Base-by-base conservation (phyloP, 2,329 filamentous ascomycete genomes). In the Blastomyces parvus region DNA sequence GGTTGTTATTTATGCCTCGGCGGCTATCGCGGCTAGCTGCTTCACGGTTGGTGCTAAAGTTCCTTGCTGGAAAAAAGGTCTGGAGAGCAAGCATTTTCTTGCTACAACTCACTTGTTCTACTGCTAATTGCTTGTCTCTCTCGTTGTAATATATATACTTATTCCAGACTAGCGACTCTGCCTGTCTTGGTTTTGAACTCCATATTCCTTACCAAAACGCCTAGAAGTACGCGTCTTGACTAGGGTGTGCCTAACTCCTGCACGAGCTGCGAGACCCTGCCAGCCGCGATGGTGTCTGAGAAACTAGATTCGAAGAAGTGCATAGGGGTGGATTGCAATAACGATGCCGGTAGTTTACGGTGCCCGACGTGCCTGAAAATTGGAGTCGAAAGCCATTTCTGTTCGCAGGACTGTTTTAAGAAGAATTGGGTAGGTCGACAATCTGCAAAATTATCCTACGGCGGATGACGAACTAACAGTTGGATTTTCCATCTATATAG, bases 371-470 rank as follows among this genome's bases (percentile, higher is more conserved):
- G 94, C 75, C 83, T 97, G 72, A 97, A 96, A 79, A 81, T 92
- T 55, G 90, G 88, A 62, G 88, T 92, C 74, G 90, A 94, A 72
- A 96, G 91, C 80, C 97, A 87, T 79, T 99, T 97, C 80, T 99
- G 94, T 81, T 91, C 91, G 36, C 94, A 99, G 77, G 94, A 97
- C 70, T 99, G 94, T 82, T 99, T 99, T 80, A 97, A 97, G 83
- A 88, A 87, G 77, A 99, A 91, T 81, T 99, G 94, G 94, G 94
- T 97, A 86, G 70, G 85, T 19, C 11, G 70, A 40, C 2, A n/a
- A 42, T 25, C n/a, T 3, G 5, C 2, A 33, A 33, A 22, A 7
- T 40, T 42, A n/a, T 7, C 11, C 13, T 13, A 14, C 4, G 2
- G 7, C 25, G 36, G n/a, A 40, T 25, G 22, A 13, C 11, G 36